Evolutionary conservation across 2,329 filamentous ascomycete genomes (phyloP), one percentile per base, ranked within the genome.

Genomic region (Lecanicillium sp.): DNA sequence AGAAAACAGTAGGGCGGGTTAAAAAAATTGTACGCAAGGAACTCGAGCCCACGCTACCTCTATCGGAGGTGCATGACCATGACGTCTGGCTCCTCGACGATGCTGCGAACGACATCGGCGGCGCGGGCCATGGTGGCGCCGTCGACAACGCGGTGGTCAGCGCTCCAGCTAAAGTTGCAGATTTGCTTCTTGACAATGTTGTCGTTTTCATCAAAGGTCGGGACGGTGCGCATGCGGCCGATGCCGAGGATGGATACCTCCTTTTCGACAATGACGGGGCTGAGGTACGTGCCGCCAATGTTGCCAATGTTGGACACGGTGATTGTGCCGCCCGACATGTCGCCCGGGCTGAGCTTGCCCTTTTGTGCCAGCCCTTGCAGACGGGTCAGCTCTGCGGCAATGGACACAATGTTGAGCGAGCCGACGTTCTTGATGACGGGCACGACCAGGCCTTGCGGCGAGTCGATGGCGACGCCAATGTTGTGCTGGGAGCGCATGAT

Each of bases 221-320:
- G 92, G 22, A 95, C 75, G 2, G 77, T 74, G 51, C 81, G 83
- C 58, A 88, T 78, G 48, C 84, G 79, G 5, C 92, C 92, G 20
- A 98, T 71, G 9, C 90, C 92, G 19, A 98, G 62, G 54, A 98
- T 98, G 8, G 86, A 88, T 9, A 96, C 85, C 63, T 96, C 89
- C 30, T 78, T 83, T 45, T 88, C 83, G 33, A 95, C 86, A 50
- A 98, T 86, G 35, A 98, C 85, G 2, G 92, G 92, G 20, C 83
- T 81, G 33, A 96, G 80, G 51, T 94, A 94, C 1, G 85, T 92
- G 19, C 92, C 92, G 39, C 92, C 92, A 33, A 98, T 87, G 51
- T 80, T 94, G 33, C 92, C 92, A 50, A 98, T 95, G 58, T 98
- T 98, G 51, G 88, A 95, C 35, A 98, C 79, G 0, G 92, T 95